Evolutionary conservation across 2,329 filamentous ascomycete genomes (phyloP).

Genomic region (Sclerotinia trifoliorum): DNA sequence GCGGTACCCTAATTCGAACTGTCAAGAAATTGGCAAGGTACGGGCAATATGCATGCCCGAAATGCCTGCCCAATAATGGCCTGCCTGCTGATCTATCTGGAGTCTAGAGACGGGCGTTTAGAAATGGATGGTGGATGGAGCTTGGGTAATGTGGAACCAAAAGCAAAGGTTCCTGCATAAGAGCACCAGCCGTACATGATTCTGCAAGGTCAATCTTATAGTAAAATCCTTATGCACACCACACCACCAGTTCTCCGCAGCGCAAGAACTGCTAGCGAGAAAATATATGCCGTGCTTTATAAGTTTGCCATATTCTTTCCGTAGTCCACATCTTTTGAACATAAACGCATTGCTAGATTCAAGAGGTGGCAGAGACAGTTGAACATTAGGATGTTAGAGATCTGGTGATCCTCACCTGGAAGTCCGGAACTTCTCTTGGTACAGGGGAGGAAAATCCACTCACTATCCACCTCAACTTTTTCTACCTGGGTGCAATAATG

Average conservation of each 20-base stretch:
- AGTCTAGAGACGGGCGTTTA: slow-evolving; percentile 9
- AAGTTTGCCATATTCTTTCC: neutral
- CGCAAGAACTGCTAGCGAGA: neutral
- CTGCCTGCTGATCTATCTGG: slow-evolving; percentile 10
- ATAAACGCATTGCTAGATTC: neutral
- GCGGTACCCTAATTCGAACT: neutral
- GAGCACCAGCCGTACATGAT: neutral
- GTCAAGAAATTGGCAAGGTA: neutral
- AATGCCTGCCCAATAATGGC: neutral
- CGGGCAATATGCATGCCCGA: neutral
- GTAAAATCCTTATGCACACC: slow-evolving; percentile 7
- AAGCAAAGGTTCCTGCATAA: slow-evolving; percentile 20
- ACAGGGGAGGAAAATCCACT: neutral
- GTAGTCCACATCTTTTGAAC: neutral
- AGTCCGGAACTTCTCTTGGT: neutral
- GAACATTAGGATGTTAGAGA: neutral
- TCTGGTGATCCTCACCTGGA: neutral
- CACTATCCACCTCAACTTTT: neutral
- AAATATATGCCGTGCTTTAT: neutral
- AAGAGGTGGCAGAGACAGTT: neutral
- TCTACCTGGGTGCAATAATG: neutral
- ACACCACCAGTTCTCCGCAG: neutral
- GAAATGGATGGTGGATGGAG: neutral
- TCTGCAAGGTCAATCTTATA: slow-evolving; percentile 12
- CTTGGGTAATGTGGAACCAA: slow-evolving; percentile 6